Evolutionary conservation across 2,329 filamentous ascomycete genomes (phyloP).

Genomic region (Phialophora chinensis): DNA sequence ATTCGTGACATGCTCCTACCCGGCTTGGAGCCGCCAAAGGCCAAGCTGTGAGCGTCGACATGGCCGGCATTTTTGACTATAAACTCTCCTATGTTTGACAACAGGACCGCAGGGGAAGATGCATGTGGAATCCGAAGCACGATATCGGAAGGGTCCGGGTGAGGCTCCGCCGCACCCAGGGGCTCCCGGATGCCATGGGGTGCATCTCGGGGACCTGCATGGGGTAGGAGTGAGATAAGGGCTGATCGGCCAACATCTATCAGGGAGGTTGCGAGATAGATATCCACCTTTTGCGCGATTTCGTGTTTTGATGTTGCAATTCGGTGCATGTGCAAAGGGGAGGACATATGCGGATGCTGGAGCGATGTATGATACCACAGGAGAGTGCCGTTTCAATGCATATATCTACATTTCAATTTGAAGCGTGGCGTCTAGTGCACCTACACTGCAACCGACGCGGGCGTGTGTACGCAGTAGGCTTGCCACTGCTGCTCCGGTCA

Average conservation of each 20-base stretch:
- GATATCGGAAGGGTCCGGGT: background rate
- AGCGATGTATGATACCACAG: conserved; percentile 23
- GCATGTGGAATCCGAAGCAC: background rate
- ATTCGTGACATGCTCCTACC: conserved; percentile 85
- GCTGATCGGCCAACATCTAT: background rate
- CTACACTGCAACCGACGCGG: background rate
- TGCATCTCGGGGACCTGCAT: background rate
- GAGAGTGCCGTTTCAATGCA: conserved; percentile 12
- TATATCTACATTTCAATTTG: background rate
- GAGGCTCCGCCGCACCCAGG: background rate
- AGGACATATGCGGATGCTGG: background rate
- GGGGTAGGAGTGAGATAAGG: background rate
- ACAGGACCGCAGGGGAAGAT: background rate
- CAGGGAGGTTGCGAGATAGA: background rate
- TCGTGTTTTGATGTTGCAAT: background rate
- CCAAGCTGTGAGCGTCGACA: conserved; percentile 72
- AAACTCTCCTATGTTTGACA: conserved; percentile 12
- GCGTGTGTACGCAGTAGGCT: background rate
- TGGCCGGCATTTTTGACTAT: background rate
- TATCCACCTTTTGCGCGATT: background rate
- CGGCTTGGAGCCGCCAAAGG: conserved; percentile 78
- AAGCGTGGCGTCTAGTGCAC: background rate
- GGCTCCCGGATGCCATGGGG: background rate
- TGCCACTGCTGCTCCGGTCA: no score
- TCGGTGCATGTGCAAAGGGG: background rate